These are phyloP conservation scores for Flaveria ramosissima DNA, from an alignment of 129 eudicot species.

Conservation along the genomic window DNA sequence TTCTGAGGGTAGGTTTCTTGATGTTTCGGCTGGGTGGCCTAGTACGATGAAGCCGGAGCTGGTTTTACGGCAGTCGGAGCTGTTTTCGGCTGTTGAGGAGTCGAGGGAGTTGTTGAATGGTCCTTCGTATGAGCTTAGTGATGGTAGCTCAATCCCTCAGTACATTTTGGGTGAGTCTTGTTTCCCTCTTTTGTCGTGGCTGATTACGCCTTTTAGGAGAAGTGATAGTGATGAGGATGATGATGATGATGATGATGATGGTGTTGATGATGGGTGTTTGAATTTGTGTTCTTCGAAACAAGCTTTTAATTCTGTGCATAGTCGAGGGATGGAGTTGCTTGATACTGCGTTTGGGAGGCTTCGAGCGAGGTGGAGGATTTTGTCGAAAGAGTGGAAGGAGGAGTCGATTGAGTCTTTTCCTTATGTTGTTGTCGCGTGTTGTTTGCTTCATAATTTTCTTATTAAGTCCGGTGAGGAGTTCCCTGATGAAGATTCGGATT, in stretches of 20 bases:
- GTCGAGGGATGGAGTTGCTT: slow-evolving; percentile 66
- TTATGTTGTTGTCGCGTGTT: slow-evolving; percentile 67
- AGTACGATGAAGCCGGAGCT: slow-evolving; percentile 52
- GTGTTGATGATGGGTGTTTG: slow-evolving; percentile 26
- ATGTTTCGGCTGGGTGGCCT: slow-evolving; percentile 97
- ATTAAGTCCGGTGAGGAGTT: slow-evolving; percentile 72
- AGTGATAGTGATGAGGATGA: slow-evolving; percentile 4
- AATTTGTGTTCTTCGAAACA: slow-evolving; percentile 41
- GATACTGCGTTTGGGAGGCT: slow-evolving; percentile 67
- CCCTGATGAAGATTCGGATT: slow-evolving; percentile 53
- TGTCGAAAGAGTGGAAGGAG: slow-evolving; percentile 71
- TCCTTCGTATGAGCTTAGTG: slow-evolving; percentile 48
- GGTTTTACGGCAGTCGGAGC: slow-evolving; percentile 56
- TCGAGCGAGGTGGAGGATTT: slow-evolving; percentile 61
- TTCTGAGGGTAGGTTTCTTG: slow-evolving; percentile 83
- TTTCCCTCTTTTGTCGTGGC: slow-evolving; percentile 78
- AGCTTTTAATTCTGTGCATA: slow-evolving; percentile 72
- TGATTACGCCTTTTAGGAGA: slow-evolving; percentile 60
- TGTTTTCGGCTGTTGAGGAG: slow-evolving; percentile 66
- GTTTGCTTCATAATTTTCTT: slow-evolving; percentile 86
- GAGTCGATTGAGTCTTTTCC: slow-evolving; percentile 78
- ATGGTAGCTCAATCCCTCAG: slow-evolving; percentile 64
- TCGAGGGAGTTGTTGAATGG: slow-evolving; percentile 64
- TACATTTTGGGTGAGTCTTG: slow-evolving; percentile 80
- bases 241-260: slow-evolving; percentile 21